Conservation (phyloP, 495 filamentous ascomycete species). For the Amniculicola lignicola region DNA sequence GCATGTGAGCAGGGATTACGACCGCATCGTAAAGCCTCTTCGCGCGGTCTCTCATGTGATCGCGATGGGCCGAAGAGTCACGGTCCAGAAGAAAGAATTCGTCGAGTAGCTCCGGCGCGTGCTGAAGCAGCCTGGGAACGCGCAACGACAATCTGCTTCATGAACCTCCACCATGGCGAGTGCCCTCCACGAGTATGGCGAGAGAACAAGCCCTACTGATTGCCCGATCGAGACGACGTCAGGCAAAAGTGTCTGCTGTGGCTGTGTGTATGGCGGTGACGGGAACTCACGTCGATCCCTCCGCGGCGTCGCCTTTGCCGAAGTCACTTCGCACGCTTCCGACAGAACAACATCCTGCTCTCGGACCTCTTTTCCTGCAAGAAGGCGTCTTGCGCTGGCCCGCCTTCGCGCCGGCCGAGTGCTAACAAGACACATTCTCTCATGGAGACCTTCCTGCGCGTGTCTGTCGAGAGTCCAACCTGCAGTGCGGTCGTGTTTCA, state of each 20-base stretch:
- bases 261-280: slow-evolving; percentile 12
- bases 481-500: too few species aligned
- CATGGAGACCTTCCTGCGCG: background rate
- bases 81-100: slow-evolving; percentile 14
- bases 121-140: slow-evolving; percentile 16
- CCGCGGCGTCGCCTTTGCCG: slow-evolving; percentile 18
- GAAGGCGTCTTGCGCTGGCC: too few species aligned
- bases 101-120: slow-evolving; percentile 27
- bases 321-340: background rate
- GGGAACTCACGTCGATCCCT: background rate
- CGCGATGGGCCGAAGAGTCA: slow-evolving; percentile 8
- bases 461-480: too few species aligned
- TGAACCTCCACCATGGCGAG: slow-evolving; percentile 2
- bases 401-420: slow-evolving; percentile 8
- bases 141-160: background rate
- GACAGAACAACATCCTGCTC: background rate
- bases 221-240: background rate
- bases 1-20: slow-evolving; percentile 24
- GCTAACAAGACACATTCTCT: background rate
- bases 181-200: too few species aligned
- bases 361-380: too few species aligned
- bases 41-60: slow-evolving; percentile 27
- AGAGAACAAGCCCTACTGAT: background rate
- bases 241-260: background rate
- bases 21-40: slow-evolving; percentile 18